Evolutionary conservation across 2,329 filamentous ascomycete genomes (phyloP).

Genomic region (Sporothrix globosa): DNA sequence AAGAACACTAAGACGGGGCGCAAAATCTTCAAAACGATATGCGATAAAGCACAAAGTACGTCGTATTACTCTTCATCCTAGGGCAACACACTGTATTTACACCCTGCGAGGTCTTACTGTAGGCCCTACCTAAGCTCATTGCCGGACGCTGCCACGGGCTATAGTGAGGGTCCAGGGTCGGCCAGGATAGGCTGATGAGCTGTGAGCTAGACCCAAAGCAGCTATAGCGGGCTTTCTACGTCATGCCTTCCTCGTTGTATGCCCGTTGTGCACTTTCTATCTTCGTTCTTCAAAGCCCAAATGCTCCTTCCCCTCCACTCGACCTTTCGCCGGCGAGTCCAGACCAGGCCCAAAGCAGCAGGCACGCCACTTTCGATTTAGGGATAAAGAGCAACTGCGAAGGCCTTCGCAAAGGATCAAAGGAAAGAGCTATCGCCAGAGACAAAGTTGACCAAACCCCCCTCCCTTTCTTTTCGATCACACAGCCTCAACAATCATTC

Average conservation of each 20-base stretch:
- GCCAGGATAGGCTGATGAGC: background rate
- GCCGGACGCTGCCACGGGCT: background rate
- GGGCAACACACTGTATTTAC: too few species aligned
- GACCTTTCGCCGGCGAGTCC: constrained; percentile 14
- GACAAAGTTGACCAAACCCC: constrained; percentile 16
- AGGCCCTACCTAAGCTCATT: background rate
- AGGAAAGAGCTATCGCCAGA: constrained; percentile 19
- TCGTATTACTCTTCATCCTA: too few species aligned
- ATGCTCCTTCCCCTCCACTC: background rate
- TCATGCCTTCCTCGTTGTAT: constrained; percentile 24
- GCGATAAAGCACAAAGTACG: too few species aligned
- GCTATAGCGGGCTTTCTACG: constrained; percentile 25
- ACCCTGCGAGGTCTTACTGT: background rate
- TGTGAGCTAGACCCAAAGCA: constrained; percentile 10
- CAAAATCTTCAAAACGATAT: too few species aligned
- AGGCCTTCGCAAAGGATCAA: constrained; percentile 7
- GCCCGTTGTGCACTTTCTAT: background rate
- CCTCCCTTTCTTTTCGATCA: background rate
- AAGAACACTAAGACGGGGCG: background rate
- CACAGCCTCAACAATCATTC: background rate
- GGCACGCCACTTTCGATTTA: constrained; percentile 24
- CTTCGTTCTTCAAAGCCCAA: too few species aligned
- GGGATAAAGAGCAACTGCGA: constrained; percentile 2
- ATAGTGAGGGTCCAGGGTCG: background rate
- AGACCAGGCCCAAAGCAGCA: constrained; percentile 15